Percentiles rank a stretch among this genome's conserved stretches.
phyloP scores from a whole-genome alignment of 176 grass and related monocot species.

The Alopecurus myosuroides region DNA sequence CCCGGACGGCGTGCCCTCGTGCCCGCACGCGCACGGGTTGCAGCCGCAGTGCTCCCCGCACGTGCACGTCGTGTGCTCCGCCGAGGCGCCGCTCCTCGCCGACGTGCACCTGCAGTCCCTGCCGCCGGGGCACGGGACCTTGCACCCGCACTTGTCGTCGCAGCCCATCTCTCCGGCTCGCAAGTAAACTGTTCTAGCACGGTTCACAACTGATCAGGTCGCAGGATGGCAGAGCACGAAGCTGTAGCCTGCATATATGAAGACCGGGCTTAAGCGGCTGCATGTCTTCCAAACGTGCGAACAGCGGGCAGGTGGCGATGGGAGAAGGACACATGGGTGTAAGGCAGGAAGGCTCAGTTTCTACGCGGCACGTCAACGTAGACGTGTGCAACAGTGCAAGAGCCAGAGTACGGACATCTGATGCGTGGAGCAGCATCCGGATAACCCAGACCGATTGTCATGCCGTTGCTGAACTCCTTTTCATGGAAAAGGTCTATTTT shows the following conservation, averaged over 20 bases:
- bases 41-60: slow-evolving; percentile 62
- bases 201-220: not conserved
- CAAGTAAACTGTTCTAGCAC: not conserved
- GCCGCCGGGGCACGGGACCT: slow-evolving; percentile 52
- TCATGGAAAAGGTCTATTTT: too few relatives aligned
- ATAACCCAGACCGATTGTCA: too few relatives aligned
- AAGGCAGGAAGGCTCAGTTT: not conserved
- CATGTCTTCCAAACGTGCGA: not conserved
- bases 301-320: not conserved
- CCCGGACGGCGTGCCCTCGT: not conserved
- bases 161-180: slow-evolving; percentile 25
- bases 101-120: slow-evolving; percentile 42
- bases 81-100: not conserved
- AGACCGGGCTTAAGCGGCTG: not conserved
- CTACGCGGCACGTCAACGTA: not conserved
- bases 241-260: not conserved
- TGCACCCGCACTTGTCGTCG: slow-evolving; percentile 67
- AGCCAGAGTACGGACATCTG: not conserved
- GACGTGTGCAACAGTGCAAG: not conserved
- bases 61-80: slow-evolving; percentile 43
- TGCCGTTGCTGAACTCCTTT: too few relatives aligned
- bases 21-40: slow-evolving; percentile 49
- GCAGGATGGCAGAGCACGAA: not conserved
- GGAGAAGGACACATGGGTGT: not conserved
- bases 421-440: not conserved